These are phyloP conservation scores for Sporobolomyces pararoseus DNA, from an alignment of 768 basidiomycete genomes.

Conservation along the genomic window DNA sequence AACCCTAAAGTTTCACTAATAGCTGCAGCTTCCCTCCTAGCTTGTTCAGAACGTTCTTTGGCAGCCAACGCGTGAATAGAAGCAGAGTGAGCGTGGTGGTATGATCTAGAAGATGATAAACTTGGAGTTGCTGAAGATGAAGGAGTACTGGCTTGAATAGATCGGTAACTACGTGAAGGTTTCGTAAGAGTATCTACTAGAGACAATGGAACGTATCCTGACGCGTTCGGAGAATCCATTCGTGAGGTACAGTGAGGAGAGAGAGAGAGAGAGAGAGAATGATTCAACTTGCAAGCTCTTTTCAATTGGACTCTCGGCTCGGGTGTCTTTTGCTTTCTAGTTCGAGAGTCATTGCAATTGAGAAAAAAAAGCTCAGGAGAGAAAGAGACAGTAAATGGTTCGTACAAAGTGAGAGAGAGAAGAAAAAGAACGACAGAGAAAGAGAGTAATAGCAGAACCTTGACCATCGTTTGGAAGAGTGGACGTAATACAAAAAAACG, in stretches of 20 bases:
- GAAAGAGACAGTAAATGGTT: too few species aligned
- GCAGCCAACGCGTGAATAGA: slow-evolving; percentile 2
- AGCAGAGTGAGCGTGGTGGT: slow-evolving; percentile 6
- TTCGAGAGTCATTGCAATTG: too few species aligned
- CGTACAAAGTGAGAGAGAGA: too few species aligned
- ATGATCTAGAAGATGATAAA: not conserved
- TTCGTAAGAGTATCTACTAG: slow-evolving; percentile 15
- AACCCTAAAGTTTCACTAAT: slow-evolving; percentile 1
- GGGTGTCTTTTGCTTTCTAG: too few species aligned
- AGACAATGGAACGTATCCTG: slow-evolving; percentile 18
- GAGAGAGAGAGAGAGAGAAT: not conserved
- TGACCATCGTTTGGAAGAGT: too few species aligned
- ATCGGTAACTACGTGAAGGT: slow-evolving; percentile 17
- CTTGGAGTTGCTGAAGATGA: not conserved
- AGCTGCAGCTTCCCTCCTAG: slow-evolving; percentile 14
- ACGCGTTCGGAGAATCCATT: slow-evolving; percentile 29
- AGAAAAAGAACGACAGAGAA: not conserved
- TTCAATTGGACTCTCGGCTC: too few species aligned
- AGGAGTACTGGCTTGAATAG: not conserved
- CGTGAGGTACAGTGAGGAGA: not conserved
- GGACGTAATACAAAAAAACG: too few species aligned
- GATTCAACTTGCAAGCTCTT: too few species aligned
- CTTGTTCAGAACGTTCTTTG: slow-evolving; percentile 16
- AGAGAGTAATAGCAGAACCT: too few species aligned
- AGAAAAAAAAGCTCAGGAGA: too few species aligned